Percentiles rank a stretch among this genome's conserved stretches.
Evolutionary conservation across 352 stramenopile species (phyloP).

Genomic region (Albugo candida): DNA sequence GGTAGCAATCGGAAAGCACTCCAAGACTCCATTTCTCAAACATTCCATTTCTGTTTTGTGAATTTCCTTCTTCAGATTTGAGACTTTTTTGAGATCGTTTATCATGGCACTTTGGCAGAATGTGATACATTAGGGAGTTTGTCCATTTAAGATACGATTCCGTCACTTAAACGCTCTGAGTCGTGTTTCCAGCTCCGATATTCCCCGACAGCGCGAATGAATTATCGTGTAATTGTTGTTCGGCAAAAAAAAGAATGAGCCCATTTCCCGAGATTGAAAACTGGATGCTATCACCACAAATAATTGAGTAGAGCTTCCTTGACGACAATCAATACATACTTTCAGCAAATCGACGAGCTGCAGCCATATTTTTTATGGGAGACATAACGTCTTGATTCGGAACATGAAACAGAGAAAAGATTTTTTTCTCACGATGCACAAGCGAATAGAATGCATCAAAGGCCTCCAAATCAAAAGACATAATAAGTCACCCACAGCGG

Average conservation of each 20-base stretch:
- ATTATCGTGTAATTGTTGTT: too few species aligned
- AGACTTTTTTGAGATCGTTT: slow-evolving; percentile 23
- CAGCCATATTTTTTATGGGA: slow-evolving; percentile 45
- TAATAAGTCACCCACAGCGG: background rate
- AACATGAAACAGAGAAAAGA: slow-evolving; percentile 18
- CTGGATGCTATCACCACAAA: slow-evolving; percentile 17
- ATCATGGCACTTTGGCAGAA: slow-evolving; percentile 50
- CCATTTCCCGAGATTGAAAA: slow-evolving; percentile 36
- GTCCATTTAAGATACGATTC: background rate
- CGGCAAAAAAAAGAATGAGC: slow-evolving; percentile 1
- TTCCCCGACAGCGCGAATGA: too few species aligned
- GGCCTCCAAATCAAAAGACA: slow-evolving; percentile 14
- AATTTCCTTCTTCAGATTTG: slow-evolving; percentile 14
- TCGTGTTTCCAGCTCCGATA: slow-evolving; percentile 10
- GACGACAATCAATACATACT: slow-evolving; percentile 11
- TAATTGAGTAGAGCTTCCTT: background rate
- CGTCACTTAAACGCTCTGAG: slow-evolving; percentile 3
- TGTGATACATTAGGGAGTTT: slow-evolving; percentile 29
- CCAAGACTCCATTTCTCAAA: slow-evolving; percentile 18
- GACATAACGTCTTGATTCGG: slow-evolving; percentile 47
- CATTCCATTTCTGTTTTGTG: slow-evolving; percentile 26
- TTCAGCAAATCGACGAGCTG: slow-evolving; percentile 52
- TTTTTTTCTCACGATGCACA: slow-evolving; percentile 14
- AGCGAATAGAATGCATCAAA: slow-evolving; percentile 63
- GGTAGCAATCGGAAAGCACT: slow-evolving; percentile 38